Evolutionary conservation across 306 rosid genomes (phyloP), one percentile per base, ranked within the genome.

Genomic region (Malus sylvestris): DNA sequence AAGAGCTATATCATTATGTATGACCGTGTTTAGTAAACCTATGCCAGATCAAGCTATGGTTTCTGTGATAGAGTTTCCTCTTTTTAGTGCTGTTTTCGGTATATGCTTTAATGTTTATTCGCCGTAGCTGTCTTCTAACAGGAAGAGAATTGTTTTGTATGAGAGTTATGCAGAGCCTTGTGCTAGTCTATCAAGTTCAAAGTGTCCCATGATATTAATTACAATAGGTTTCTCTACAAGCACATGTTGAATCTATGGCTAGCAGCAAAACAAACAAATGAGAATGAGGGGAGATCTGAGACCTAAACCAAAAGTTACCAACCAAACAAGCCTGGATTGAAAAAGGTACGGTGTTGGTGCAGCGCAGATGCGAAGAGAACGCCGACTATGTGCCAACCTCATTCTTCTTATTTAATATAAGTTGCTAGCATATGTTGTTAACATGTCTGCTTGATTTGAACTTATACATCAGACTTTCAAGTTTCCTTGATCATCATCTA

Each of bases 401-500:
- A 45, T 86, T 85, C 82, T 83, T 83, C 91, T 89, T 89, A 88
- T 84, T 86, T 57, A 80, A 57, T 83, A 80, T 19, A 60, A 77
- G 71, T 35, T 60, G 83, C 73, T 83, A 74, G 78, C 81, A 74
- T 70, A 82, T 82, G 67, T 74, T 49, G 78, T 71, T 81, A 78
- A 76, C 76, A 78, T 40, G 87, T 53, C 67, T 67, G 46, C 66
- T n/a, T 78, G 67, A 30, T 79, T 67, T 68, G 61, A 22, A 7
- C 61, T 63, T 63, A 38, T 49, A 40, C 64, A 70, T 90, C 78
- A 92, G 76, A 86, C 91, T 79, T 64, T 65, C 71, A 65, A 46
- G 87, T 71, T 78, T 35, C 52, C 84, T 61, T 51, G 53, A 35
- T 84, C 90, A 29, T 82, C 86, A 53, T 63, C 76, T 67, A 83